Conservation (phyloP, 78 protist genomes). For the Andalucia godoyi region DNA sequence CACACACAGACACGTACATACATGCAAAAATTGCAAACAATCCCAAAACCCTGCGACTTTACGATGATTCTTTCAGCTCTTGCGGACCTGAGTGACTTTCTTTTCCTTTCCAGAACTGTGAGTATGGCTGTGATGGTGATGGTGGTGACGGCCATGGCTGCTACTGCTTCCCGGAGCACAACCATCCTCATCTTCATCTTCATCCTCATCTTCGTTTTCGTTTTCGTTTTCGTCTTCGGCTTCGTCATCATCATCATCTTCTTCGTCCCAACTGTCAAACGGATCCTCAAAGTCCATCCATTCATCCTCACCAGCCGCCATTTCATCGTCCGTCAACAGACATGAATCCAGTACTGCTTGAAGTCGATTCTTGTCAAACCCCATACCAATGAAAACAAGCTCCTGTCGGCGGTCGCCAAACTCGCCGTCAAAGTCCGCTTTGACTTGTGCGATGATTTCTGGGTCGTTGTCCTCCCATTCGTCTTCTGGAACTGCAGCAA, state of each 20-base stretch:
- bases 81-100: too few relatives aligned
- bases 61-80: too few relatives aligned
- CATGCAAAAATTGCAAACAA: too few relatives aligned
- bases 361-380: conserved; percentile 32
- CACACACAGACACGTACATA: too few relatives aligned
- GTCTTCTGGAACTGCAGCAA: not conserved
- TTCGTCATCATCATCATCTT: not conserved
- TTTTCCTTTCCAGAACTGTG: too few relatives aligned
- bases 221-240: not conserved
- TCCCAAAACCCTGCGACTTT: too few relatives aligned
- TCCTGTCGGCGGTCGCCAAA: conserved; percentile 45
- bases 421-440: not conserved
- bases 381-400: conserved; percentile 75
- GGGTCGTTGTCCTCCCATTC: not conserved
- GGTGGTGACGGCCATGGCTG: too few relatives aligned
- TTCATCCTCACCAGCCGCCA: not conserved
- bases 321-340: conserved; percentile 55
- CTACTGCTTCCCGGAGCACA: too few relatives aligned
- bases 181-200: too few relatives aligned
- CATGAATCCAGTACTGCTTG: conserved; percentile 36
- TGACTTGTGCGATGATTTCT: not conserved
- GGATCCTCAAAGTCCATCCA: not conserved
- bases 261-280: not conserved
- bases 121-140: too few relatives aligned
- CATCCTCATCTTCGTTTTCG: too few relatives aligned